Percentiles rank a stretch among this genome's conserved stretches.
These are phyloP conservation scores for Schrenkiella parvula DNA, from an alignment of 345 rosid species.

Conservation along the genomic window DNA sequence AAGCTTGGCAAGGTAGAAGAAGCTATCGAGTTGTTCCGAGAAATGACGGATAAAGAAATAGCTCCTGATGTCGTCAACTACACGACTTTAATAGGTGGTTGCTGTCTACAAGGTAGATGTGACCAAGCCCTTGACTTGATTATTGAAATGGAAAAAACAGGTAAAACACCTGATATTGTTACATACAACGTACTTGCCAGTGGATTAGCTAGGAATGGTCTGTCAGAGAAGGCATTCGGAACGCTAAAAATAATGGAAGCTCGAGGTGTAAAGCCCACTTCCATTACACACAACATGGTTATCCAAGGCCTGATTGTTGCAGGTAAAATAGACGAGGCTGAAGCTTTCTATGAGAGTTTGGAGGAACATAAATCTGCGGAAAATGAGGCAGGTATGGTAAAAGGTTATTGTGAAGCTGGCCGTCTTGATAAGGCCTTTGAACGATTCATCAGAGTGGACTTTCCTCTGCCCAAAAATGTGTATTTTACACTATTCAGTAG, in stretches of 20 bases:
- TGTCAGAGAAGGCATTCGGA: constrained; percentile 25
- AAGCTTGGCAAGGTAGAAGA: constrained; percentile 58
- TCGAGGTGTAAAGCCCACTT: constrained; percentile 48
- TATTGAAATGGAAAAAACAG: constrained; percentile 45
- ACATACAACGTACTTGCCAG: constrained; percentile 53
- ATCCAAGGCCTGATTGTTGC: constrained; percentile 64
- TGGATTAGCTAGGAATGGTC: constrained; percentile 57
- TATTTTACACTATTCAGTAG: constrained; percentile 46
- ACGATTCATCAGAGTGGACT: constrained; percentile 39
- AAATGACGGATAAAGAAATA: constrained; percentile 50
- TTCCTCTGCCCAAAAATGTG: constrained; percentile 36
- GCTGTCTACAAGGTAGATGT: constrained; percentile 45
- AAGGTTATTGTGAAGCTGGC: constrained; percentile 51
- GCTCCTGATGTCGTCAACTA: constrained; percentile 56
- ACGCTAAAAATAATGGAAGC: constrained; percentile 40
- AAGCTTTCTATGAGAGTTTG: constrained; percentile 43
- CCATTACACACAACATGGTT: constrained; percentile 45
- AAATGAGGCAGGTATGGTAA: constrained; percentile 44
- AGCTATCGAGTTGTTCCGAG: constrained; percentile 44
- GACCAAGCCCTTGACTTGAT: constrained; percentile 43
- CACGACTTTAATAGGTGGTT: constrained; percentile 63
- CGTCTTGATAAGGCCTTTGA: constrained; percentile 42
- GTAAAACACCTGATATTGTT: constrained; percentile 46
- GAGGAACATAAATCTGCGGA: constrained; percentile 32
- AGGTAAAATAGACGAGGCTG: constrained; percentile 58